Evolutionary conservation across 495 filamentous ascomycete genomes (phyloP).

Genomic region (Cryomyces minteri): DNA sequence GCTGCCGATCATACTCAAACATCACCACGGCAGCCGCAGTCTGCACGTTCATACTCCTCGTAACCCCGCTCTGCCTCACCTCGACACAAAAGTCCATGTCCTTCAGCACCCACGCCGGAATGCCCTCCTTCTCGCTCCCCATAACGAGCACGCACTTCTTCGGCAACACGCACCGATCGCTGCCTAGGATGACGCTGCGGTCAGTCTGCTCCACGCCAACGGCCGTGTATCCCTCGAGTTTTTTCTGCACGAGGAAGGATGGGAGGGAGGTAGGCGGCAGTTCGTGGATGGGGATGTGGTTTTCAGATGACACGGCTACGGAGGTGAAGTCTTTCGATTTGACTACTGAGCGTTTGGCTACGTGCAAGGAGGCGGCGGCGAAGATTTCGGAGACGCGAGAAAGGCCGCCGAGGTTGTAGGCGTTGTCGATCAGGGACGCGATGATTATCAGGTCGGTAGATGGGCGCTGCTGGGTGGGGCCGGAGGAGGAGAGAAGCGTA

Average conservation of each 20-base stretch:
- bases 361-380: conserved; percentile 19
- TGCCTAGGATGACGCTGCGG: conserved; percentile 17
- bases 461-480: background rate
- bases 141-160: conserved; percentile 24
- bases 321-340: conserved; percentile 22
- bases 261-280: conserved; percentile 13
- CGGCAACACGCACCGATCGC: conserved; percentile 13
- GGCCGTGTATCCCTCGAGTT: conserved; percentile 21
- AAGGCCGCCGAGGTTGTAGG: conserved; percentile 29
- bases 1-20: conserved; percentile 24
- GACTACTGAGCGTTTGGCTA: conserved; percentile 13
- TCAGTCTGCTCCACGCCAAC: conserved; percentile 34
- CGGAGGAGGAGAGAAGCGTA: background rate
- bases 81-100: conserved; percentile 29
- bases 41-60: conserved; percentile 33
- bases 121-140: conserved; percentile 28
- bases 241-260: conserved; percentile 13
- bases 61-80: conserved; percentile 27
- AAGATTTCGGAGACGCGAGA: conserved; percentile 29
- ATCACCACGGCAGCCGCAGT: conserved; percentile 28
- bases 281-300: conserved; percentile 24
- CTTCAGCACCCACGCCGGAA: conserved; percentile 22
- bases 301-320: conserved; percentile 24
- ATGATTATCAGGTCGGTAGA: conserved; percentile 20
- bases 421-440: conserved; percentile 29